Conservation (phyloP, 208 protist genomes). For the Acanthamoeba culbertsoni region DNA sequence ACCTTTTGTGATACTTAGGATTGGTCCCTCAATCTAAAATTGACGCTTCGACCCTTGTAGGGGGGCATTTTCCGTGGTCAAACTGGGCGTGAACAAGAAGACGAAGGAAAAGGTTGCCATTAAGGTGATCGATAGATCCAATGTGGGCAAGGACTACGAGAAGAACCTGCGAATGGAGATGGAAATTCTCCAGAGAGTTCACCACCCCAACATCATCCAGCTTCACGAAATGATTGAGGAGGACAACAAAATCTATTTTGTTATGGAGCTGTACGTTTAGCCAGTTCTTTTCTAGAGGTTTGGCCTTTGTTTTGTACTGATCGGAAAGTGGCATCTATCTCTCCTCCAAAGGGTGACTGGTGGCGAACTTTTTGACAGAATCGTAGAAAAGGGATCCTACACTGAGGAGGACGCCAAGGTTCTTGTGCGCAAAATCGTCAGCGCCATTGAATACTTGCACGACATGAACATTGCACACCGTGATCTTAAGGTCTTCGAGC, state of each 20-base stretch:
- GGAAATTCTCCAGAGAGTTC: conserved; percentile 76
- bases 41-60: background rate
- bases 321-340: background rate
- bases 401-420: conserved; percentile 72
- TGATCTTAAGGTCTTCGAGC: conserved; percentile 73
- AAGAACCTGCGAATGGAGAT: conserved; percentile 65
- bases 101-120: conserved; percentile 59
- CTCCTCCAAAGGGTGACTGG: conserved; percentile 71
- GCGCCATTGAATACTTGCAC: conserved; percentile 75
- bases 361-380: conserved; percentile 82
- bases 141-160: conserved; percentile 39
- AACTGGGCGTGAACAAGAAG: conserved; percentile 19
- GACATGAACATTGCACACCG: conserved; percentile 67
- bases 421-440: conserved; percentile 72
- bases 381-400: conserved; percentile 80
- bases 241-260: conserved; percentile 73
- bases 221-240: conserved; percentile 80
- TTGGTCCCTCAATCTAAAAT: background rate
- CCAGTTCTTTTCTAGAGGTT: background rate
- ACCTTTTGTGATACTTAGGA: too few species aligned
- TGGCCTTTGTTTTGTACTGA: background rate
- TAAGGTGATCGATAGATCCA: conserved; percentile 21
- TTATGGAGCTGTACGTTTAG: conserved; percentile 76
- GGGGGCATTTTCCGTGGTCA: conserved; percentile 27
- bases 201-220: conserved; percentile 79